Percentiles rank a stretch among this genome's conserved stretches.
phyloP scores from a whole-genome alignment of 2,329 filamentous ascomycete species.

The Nothomitra cinnamomea region DNA sequence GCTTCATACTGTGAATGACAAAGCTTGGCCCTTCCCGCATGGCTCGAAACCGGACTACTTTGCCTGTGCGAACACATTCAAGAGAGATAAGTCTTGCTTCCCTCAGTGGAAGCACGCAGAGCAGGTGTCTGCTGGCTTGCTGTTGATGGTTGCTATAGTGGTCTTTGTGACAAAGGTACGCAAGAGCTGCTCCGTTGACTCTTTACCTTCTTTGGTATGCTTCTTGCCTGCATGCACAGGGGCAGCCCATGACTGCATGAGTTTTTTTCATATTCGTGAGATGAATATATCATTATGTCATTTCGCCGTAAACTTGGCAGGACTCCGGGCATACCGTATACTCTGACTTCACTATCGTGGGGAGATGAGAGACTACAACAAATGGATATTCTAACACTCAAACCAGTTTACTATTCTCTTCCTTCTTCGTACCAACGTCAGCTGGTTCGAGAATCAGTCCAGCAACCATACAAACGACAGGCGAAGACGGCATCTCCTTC shows the following conservation, averaged over 20 bases:
- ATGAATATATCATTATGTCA: too few relatives aligned
- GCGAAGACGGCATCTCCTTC: background rate
- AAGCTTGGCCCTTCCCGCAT: background rate
- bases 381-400: background rate
- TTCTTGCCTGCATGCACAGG: background rate
- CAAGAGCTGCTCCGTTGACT: background rate
- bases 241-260: too few relatives aligned
- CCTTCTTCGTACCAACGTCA: background rate
- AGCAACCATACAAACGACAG: background rate
- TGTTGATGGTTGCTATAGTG: background rate
- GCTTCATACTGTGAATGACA: background rate
- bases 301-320: too few relatives aligned
- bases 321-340: too few relatives aligned
- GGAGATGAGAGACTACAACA: background rate
- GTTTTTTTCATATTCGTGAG: too few relatives aligned
- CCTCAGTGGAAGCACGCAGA: background rate
- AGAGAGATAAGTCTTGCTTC: background rate
- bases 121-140: background rate
- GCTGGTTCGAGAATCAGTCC: background rate
- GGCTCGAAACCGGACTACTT: background rate
- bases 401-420: background rate
- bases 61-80: background rate
- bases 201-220: background rate
- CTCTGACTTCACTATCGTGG: too few relatives aligned
- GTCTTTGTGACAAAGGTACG: conserved; percentile 2